Base-by-base conservation (phyloP, 2,329 filamentous ascomycete species). In the Penicillium sp. region DNA sequence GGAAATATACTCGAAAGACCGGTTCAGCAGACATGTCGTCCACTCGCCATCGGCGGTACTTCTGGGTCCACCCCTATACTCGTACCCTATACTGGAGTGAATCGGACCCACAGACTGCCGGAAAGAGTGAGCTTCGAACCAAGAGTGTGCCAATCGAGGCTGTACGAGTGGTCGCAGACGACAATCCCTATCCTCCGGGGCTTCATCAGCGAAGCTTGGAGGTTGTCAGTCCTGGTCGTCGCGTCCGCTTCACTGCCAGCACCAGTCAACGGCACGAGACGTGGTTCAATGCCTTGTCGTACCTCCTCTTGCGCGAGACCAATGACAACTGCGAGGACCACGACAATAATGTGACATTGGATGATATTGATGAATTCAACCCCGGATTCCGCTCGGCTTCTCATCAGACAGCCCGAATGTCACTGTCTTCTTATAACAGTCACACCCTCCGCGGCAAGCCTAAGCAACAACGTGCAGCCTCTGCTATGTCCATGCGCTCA, bases 41-140 rank as follows among this genome's bases (percentile, higher is more conserved):
- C 63, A 95, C 92, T 51, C 85, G 94, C 47, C 94, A 99, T 73
- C 85, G 90, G 56, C 86, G 94, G 29, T 99, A 96, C 79, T 99
- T 99, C 81, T 99, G 94, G 94, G 90, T 99, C 21, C 94, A 99
- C 69, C 94, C 94, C 0, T 99, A 97, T 74, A 99, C 93, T 3
- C 85, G 92, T 45, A 96, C 93, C 5, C 74, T 99, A 63, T 97
- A 97, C 79, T 99, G 94, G 94, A 95, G 92, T 69, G 89, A 95
- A 61, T 82, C 86, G 49, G 92, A 97, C 69, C 94, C 94, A 6
- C 86, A 89, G 28, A 82, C 80, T 43, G 88, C 87, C 43, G 89
- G 89, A n/a, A 85, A 88, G 57, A 76, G 82, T 10, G 89, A 96
- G 73, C 76, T 93, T 78, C 79, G 84, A 64, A 83, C 84, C 13